Conservation (phyloP, 1,284 basidiomycete species). For the Tilletiaria anomala region DNA sequence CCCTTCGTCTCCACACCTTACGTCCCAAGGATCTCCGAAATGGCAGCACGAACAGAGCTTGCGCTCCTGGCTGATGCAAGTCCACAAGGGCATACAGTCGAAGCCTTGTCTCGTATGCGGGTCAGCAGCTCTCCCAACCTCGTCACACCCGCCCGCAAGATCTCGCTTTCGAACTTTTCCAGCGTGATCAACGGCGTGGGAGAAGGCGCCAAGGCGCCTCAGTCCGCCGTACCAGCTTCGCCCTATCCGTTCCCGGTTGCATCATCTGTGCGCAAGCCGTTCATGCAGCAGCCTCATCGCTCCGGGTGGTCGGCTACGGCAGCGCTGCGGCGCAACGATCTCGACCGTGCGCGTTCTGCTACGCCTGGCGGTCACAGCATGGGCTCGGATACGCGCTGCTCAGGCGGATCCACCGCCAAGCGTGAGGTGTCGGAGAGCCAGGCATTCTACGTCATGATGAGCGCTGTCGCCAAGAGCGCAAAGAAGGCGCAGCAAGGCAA, state of each 20-base stretch:
- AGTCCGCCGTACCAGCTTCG: constrained; percentile 12
- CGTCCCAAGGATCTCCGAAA: too few species aligned
- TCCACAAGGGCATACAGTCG: constrained; percentile 11
- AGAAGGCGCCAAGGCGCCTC: neutral
- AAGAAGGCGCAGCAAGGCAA: constrained; percentile 16
- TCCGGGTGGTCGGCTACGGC: too few species aligned
- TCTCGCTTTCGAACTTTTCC: constrained; percentile 14
- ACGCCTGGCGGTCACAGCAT: constrained; percentile 9
- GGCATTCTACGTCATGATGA: constrained; percentile 35
- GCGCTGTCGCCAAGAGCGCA: constrained; percentile 31
- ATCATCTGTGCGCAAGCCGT: constrained; percentile 5
- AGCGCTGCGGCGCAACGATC: constrained; percentile 15
- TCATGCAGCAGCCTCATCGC: too few species aligned
- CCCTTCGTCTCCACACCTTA: too few species aligned
- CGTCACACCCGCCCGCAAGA: constrained; percentile 29
- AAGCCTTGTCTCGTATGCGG: constrained; percentile 4
- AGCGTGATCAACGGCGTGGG: neutral
- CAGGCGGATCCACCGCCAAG: constrained; percentile 33
- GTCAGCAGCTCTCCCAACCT: constrained; percentile 6
- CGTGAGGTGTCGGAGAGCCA: constrained; percentile 34
- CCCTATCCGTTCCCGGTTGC: constrained; percentile 34
- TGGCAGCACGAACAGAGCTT: too few species aligned
- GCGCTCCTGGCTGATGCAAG: too few species aligned
- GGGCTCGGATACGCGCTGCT: constrained; percentile 34
- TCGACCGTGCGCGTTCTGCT: constrained; percentile 20